A percentile compares a stretch with the other conserved stretches of the same genome.
Conservation (phyloP, 129 eudicot genomes). For the Pittosporum tobira region DNA sequence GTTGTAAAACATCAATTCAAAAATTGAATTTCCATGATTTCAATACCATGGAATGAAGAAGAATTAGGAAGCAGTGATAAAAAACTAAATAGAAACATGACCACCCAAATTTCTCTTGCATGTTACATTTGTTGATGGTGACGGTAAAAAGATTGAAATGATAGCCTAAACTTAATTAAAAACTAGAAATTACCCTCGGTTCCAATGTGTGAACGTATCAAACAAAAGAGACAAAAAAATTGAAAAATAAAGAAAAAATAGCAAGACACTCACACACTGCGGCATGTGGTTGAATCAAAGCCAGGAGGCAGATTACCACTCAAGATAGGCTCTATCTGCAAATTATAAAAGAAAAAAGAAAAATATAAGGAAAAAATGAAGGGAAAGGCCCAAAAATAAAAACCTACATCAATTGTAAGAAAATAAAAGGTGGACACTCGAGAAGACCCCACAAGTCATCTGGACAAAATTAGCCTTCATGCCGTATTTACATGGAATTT, state of each 20-base stretch:
- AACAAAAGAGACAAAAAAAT: conserved; percentile 6
- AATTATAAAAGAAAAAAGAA: conserved; percentile 16
- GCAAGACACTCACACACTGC: conserved; percentile 77
- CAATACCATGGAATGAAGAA: too few species aligned
- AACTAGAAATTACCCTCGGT: not conserved
- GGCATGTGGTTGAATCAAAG: conserved; percentile 71
- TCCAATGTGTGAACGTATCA: not conserved
- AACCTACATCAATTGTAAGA: not conserved
- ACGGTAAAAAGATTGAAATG: not conserved
- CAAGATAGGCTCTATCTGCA: conserved; percentile 87
- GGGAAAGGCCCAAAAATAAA: conserved; percentile 1
- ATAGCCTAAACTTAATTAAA: not conserved
- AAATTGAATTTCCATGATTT: too few species aligned
- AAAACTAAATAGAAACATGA: too few species aligned
- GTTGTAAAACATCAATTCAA: too few species aligned
- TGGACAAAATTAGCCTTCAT: not conserved
- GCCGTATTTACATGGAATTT: not conserved
- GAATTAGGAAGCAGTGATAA: not conserved
- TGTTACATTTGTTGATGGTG: not conserved
- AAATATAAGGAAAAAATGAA: conserved; percentile 15
- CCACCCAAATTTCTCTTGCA: not conserved
- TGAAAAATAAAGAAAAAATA: not conserved
- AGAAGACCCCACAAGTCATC: not conserved
- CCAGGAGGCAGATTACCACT: conserved; percentile 90
- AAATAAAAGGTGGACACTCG: not conserved